Evolutionary conservation across 768 basidiomycete genomes (phyloP).

Genomic region (Kondoa subrosea): DNA sequence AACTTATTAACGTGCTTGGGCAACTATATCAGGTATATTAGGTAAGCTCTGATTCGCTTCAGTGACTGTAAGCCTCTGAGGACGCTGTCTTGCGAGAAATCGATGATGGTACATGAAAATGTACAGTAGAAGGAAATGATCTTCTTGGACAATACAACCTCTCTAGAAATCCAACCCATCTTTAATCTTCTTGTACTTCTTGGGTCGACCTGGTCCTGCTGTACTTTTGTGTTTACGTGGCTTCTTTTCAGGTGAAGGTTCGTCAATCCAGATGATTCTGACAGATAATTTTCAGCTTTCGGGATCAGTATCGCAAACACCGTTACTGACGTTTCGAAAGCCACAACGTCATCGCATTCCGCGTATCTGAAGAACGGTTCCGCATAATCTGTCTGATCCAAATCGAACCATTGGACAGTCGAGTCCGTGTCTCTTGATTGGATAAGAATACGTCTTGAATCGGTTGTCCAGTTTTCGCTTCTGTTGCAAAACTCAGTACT

Average conservation of each 20-base stretch:
- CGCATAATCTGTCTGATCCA: neutral
- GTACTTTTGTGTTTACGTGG: too few species aligned
- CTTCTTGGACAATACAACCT: too few species aligned
- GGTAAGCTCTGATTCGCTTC: too few species aligned
- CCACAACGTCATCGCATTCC: neutral
- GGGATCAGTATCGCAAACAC: neutral
- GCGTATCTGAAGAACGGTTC: neutral
- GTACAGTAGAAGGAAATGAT: neutral
- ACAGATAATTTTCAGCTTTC: neutral
- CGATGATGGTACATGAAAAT: neutral
- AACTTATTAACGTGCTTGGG: neutral
- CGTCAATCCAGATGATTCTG: neutral
- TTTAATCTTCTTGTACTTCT: too few species aligned
- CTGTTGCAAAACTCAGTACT: neutral
- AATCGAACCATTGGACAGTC: neutral
- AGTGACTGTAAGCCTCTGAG: too few species aligned
- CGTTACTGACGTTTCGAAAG: neutral
- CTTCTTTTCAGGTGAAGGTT: neutral
- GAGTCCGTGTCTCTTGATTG: neutral
- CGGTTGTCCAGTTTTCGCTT: neutral
- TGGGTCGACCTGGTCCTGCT: too few species aligned
- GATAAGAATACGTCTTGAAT: neutral
- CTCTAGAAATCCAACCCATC: neutral
- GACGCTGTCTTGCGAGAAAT: too few species aligned
- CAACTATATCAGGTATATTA: too few species aligned